phyloP scores from a whole-genome alignment of 1,284 basidiomycete species.

The Malassezia furfur region DNA sequence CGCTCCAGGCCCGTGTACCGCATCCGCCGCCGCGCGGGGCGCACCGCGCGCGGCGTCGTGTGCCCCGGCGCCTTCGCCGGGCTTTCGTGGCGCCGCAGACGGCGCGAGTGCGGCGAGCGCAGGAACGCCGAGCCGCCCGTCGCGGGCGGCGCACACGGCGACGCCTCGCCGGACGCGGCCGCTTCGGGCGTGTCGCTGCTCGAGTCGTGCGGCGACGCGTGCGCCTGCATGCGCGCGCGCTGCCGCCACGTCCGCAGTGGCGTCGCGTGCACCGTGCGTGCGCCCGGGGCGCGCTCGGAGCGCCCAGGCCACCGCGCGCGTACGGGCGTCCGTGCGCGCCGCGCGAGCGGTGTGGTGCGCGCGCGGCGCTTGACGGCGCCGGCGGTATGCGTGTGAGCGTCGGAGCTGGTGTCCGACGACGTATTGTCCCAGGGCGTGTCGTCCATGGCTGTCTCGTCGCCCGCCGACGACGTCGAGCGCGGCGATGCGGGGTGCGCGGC shows the following conservation, averaged over 20 bases:
- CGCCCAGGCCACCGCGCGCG: neutral
- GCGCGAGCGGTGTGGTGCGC: neutral
- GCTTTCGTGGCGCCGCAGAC: constrained; percentile 7
- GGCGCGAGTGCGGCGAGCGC: constrained; percentile 14
- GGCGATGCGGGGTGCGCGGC: too few species aligned
- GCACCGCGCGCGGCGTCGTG: neutral
- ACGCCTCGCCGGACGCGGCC: too few species aligned
- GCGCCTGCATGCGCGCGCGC: neutral
- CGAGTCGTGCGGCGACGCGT: neutral
- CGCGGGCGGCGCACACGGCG: too few species aligned
- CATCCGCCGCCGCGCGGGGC: neutral
- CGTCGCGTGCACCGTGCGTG: neutral
- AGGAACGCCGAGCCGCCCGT: neutral
- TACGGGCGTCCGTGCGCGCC: neutral
- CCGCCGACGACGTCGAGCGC: constrained; percentile 1
- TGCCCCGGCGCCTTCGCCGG: neutral
- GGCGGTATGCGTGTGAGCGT: neutral
- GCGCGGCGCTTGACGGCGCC: neutral
- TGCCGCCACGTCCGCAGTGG: constrained; percentile 4
- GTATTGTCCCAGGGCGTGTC: neutral
- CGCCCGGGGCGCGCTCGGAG: neutral
- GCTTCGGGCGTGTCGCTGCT: too few species aligned
- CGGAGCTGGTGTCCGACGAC: neutral
- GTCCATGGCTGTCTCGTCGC: neutral
- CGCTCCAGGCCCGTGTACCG: neutral